Evolutionary conservation across 2,329 filamentous ascomycete genomes (phyloP), one percentile per base, ranked within the genome.

Genomic region (Pyricularia pennisetigena): DNA sequence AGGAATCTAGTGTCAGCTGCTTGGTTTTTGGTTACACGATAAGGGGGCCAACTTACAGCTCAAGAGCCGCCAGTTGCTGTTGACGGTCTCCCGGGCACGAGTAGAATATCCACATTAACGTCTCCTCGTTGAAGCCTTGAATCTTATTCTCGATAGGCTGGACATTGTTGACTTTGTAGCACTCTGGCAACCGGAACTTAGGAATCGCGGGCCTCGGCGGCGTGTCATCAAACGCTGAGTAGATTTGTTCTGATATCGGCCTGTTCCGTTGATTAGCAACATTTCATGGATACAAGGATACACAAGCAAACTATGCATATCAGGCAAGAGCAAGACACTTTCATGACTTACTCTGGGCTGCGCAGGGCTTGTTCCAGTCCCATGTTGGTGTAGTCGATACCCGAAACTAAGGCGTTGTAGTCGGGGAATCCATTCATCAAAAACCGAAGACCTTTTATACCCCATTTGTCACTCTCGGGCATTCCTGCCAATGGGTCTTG

Each of bases 71-170:
- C 77, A 88, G 79, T 65, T 87, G 83, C 74, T 90, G 88, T 75
- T 88, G 86, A 49, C 84, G 74, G 72, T 90, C 87, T 63, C 83
- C 81, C 8, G 88, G 86, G 69, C 85, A 88, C 76, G 85, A 88
- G 76, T 90, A 90, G 74, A 90, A 90, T 71, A 90, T 90, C 83
- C 86, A 89, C 76, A 90, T 86, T 65, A 90, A 78, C 0, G 88
- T 89, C 76, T 90, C 88, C 71, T 90, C 88, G 71, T 89, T 89
- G 76, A 90, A 89, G 71, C 84, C 88, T 59, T 81, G 81, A 65
- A 90, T 87, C 76, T 90, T 90, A 72, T 82, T 86, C 70, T 89
- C 86, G 67, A 90, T 83, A 2, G 86, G 82, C 71, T 88, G 86
- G 29, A 89, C 86, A 70, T 90, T 90, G 70, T 83, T 87, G 41